Base-by-base conservation (phyloP, 2,329 filamentous ascomycete genomes). In the Botrytis squamosa region DNA sequence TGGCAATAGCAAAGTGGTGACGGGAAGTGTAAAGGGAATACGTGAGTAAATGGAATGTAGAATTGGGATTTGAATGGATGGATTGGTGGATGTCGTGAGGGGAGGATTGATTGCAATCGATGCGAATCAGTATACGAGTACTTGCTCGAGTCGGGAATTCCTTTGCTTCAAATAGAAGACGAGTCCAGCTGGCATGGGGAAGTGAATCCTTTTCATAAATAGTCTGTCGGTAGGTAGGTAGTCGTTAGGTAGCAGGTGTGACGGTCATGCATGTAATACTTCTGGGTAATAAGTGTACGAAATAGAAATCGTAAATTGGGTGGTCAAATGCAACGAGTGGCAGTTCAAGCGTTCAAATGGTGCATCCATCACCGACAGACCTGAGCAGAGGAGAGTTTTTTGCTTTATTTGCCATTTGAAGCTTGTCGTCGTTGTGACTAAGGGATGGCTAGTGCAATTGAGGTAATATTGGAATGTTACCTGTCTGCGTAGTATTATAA, bases 181-280 rank as follows among this genome's bases (percentile, higher is more conserved):
- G 40, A 12, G 16, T 2, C 16, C 57, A 46, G 55, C 29, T 40
- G 29, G 29, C 29, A 29, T 29, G 40, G 22, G 40, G 40, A 49
- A 46, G 55, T 25, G 44, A 66, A 38, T 33, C 22, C 33, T 62
- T 14, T 16, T n/a, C 25, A 38, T n/a, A 62, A 62, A 40, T 62
- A 63, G 18, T 62, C 36, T 40, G 16, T 62, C 22, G 2, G 25
- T 16, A 14, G 25, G 49, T n/a, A 14, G 49, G 10, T 14, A 52
- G 25, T 49, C 22, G 12, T n/a, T 52, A 52, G 22, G 18, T 46
- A 46, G 44, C 42, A 38, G 57, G 62, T 64, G 62, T 44, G 40
- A 64, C 62, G 4, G 62, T 29, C 38, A 44, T 64, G 38, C 62
- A 64, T 64, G 62, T 29, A 44, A 64, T 64, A 40, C 38, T 64